Base-by-base conservation (phyloP, 148 eudicot species). In the Camellia lanceoleosa region DNA sequence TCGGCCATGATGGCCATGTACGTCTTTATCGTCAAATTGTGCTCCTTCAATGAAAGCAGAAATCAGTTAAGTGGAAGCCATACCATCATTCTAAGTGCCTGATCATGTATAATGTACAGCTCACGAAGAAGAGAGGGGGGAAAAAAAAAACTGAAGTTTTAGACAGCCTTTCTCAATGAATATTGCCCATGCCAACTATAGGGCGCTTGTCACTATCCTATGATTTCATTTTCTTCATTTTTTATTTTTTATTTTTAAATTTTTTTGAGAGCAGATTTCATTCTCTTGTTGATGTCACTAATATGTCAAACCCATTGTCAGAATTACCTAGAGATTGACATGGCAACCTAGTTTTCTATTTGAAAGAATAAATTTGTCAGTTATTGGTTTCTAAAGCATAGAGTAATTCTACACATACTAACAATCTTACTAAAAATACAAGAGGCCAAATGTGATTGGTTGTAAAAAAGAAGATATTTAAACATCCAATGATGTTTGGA, bases 1-100 rank as follows among this genome's bases (percentile, higher is more conserved):
- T 87, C 89, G 49, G 87, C 89, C 85, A 81, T 84, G 78, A 87
- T 87, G 83, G 89, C 80, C 87, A 87, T 87, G 66, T 82, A 87
- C 43, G 89, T 87, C 85, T 84, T 87, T 82, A 87, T 87, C 0
- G 85, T 87, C 75, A 82, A 77, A 82, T 87, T 87, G 65, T 82
- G 85, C 30, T 87, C 87, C 89, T 87, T 55, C 4, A 77, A 71
- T 38, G 18, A 63, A 70, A 76, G 73, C 10, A 69, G 7, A 66
- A 54, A 23, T 30, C 47, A 75, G 74, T 81, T 15, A 51, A 71
- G 54, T 1, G 63, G 20, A 30, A 30, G 62, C 63, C 7, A 30
- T 5, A 14, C 3, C 65, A 41, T 56, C 64, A 20, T 44, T 71
- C 13, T 43, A 72, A 58, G 7, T 19, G 65, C 70, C 66, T 5